Percentiles rank a stretch among this genome's conserved stretches.
Conservation (phyloP, 208 protist species). For the Naegleria fowleri region DNA sequence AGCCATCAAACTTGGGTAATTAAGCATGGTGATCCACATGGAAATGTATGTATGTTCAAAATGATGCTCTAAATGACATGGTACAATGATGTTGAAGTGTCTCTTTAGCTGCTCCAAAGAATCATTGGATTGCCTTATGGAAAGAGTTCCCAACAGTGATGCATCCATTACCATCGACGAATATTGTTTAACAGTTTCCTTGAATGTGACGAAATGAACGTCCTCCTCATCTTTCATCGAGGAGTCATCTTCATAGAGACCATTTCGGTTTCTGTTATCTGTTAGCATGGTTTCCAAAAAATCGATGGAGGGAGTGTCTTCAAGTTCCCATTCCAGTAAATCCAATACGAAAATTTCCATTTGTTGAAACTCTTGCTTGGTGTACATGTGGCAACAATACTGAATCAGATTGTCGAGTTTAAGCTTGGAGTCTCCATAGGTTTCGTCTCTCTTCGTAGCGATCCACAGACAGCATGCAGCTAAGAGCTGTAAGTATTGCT, state of each 20-base stretch:
- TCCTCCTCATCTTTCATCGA: neutral
- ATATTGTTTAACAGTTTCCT: neutral
- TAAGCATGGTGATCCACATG: neutral
- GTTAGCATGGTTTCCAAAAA: neutral
- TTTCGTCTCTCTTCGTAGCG: neutral
- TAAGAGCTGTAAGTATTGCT: neutral
- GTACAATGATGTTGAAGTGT: neutral
- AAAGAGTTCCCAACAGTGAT: neutral
- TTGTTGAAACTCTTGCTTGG: neutral
- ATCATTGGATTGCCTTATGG: neutral
- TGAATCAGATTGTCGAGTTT: neutral
- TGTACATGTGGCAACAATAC: neutral
- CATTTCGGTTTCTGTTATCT: neutral
- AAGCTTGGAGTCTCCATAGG: neutral
- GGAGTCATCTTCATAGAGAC: neutral
- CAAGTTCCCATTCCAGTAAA: neutral
- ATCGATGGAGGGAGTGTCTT: neutral
- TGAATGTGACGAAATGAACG: neutral
- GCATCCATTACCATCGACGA: neutral
- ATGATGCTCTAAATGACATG: neutral
- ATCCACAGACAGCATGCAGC: neutral
- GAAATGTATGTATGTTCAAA: neutral
- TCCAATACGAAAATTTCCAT: neutral
- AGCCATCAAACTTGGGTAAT: neutral
- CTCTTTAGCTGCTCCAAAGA: neutral